Base-by-base conservation (phyloP, 257 asterid species). In the Solanum sparsipilum region DNA sequence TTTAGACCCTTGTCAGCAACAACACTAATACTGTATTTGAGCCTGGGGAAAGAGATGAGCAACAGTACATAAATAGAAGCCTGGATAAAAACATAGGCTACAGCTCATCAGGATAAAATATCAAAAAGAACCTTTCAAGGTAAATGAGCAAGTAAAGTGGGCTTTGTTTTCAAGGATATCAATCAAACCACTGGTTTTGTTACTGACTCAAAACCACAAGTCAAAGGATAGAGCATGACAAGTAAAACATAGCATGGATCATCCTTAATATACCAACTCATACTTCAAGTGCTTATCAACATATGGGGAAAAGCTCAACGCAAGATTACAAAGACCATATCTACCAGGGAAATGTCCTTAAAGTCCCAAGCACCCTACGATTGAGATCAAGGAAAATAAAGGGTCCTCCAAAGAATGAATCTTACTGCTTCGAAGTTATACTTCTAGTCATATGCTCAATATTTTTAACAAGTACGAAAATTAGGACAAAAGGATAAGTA, bases 1-100 rank as follows among this genome's bases (percentile, higher is more conserved):
- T 94, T 94, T 25, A 94, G 91, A 79, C 99, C 99, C 88, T 95
- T 97, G 93, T 97, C 99, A 44, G 99, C 99, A 90, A 97, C 98
- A 84, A 94, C 98, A 90, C 96, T 96, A 41, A 96, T 93, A 90
- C 98, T 94, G 93, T 97, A 97, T 89, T 97, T 97, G 86, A 95
- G 97, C 99, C 99, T 97, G 86, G 88, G 86, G 48, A 88, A 90
- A 87, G 87, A 81, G 78, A 31, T 73, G 86, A 87, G 85, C 84
- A 86, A 68, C 70, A 38, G 38, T n/a, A 68, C 13, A 18, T 36
- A 13, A 76, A 68, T 48, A 31, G 44, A 48, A 76, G 60, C 35
- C 35, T n/a, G 60, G 58, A 11, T 76, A 32, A 82, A 82, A 82
- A 13, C 21, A 82, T 48, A 20, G 44, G 71, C 71, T 31, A 82